Evolutionary conservation across 2,329 filamentous ascomycete genomes (phyloP).

Genomic region (Ascochyta viciae-villosae): DNA sequence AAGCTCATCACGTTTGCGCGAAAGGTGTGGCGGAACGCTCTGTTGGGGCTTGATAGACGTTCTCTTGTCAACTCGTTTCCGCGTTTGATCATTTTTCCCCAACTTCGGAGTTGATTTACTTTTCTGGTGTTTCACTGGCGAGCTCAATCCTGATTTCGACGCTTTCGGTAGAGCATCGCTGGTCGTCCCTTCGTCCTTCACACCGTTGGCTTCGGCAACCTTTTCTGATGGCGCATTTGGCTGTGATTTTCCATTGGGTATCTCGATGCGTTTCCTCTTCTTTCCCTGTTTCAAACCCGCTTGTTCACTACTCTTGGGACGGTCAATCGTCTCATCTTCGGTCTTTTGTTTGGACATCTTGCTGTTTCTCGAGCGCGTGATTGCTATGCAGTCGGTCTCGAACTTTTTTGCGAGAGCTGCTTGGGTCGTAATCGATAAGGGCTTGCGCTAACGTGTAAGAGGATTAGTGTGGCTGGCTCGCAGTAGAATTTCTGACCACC

Average conservation of each 20-base stretch:
- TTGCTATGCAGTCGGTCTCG: slow-evolving; percentile 2
- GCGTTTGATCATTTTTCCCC: not conserved
- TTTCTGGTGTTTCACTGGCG: not conserved
- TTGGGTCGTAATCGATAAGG: slow-evolving; percentile 36
- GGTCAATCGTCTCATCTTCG: not conserved
- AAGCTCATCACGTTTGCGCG: slow-evolving; percentile 57
- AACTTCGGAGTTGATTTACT: slow-evolving; percentile 5
- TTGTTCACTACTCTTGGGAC: not conserved
- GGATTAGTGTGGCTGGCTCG: not conserved
- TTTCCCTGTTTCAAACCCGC: slow-evolving; percentile 32
- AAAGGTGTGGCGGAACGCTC: slow-evolving; percentile 30
- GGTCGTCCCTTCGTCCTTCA: not conserved
- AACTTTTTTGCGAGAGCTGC: slow-evolving; percentile 31
- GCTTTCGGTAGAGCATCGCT: not conserved
- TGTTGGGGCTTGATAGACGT: slow-evolving; percentile 5
- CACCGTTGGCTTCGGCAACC: not conserved
- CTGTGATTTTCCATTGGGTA: slow-evolving; percentile 4
- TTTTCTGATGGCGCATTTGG: not conserved
- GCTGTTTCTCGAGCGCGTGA: slow-evolving; percentile 7
- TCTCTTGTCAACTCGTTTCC: slow-evolving; percentile 2
- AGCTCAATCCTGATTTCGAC: not conserved
- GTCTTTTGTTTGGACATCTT: slow-evolving; percentile 27
- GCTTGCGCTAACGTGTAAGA: not conserved
- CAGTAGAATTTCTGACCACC: not conserved
- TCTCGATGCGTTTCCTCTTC: slow-evolving; percentile 42